Conservation (phyloP, 2,329 filamentous ascomycete species). For the Neopestalotiopsis sp. region DNA sequence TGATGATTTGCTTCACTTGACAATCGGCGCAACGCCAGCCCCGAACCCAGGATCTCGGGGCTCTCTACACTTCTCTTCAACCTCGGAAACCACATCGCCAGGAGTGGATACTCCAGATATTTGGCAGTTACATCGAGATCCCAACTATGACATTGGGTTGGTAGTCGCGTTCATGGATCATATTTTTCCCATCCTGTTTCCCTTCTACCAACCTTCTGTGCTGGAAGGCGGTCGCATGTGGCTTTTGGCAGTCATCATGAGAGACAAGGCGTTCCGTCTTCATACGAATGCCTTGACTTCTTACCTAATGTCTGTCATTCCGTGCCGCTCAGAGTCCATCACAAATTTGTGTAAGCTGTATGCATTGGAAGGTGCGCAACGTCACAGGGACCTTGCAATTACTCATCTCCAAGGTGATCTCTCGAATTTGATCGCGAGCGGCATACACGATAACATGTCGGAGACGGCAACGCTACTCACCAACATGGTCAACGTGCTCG, state of each 20-base stretch:
- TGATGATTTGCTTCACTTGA: background rate
- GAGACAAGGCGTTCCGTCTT: constrained; percentile 62
- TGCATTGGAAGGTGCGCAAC: background rate
- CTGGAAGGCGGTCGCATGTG: constrained; percentile 63
- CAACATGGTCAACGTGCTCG: constrained; percentile 57
- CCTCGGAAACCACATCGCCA: background rate
- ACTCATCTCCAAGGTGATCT: background rate
- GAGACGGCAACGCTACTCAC: constrained; percentile 43
- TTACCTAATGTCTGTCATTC: constrained; percentile 5
- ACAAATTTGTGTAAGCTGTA: background rate
- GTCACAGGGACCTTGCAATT: background rate
- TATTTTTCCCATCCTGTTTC: constrained; percentile 66
- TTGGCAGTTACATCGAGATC: background rate
- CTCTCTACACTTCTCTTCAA: background rate
- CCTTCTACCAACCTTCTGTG: constrained; percentile 63
- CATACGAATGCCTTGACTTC: constrained; percentile 45
- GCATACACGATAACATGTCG: background rate
- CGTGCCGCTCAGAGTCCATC: background rate
- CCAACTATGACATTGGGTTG: constrained; percentile 37
- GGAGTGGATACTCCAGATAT: background rate
- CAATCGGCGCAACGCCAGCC: background rate
- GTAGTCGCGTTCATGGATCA: constrained; percentile 67
- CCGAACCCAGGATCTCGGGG: background rate
- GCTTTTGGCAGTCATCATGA: constrained; percentile 61
- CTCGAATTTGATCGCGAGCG: background rate